phyloP scores from a whole-genome alignment of 108 stramenopile species.

The Seminavis robusta region DNA sequence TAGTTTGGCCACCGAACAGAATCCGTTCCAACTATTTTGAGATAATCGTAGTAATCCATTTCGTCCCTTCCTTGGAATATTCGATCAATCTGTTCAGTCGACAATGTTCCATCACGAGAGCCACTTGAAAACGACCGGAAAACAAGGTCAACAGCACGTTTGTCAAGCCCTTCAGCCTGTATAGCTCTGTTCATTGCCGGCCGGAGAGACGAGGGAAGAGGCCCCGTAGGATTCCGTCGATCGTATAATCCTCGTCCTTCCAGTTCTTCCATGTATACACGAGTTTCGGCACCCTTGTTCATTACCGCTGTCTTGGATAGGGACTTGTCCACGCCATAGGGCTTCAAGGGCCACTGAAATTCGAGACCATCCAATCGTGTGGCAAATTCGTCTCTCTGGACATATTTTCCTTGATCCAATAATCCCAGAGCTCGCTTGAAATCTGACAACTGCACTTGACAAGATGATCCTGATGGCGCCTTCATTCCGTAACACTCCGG shows the following conservation, averaged over 20 bases:
- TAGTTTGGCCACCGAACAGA: too few relatives aligned
- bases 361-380: background rate
- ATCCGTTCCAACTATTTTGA: too few relatives aligned
- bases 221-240: slow-evolving; percentile 32
- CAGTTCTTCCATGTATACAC: slow-evolving; percentile 33
- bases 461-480: slow-evolving; percentile 30
- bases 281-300: slow-evolving; percentile 45
- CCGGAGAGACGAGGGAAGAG: slow-evolving; percentile 30
- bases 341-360: slow-evolving; percentile 38
- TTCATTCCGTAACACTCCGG: slow-evolving; percentile 22
- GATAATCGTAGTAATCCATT: too few relatives aligned
- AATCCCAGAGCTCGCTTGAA: slow-evolving; percentile 2
- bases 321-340: slow-evolving; percentile 30
- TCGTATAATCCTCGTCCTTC: slow-evolving; percentile 29
- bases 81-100: background rate
- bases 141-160: background rate
- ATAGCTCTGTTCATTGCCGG: slow-evolving; percentile 19
- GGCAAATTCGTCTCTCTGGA: slow-evolving; percentile 14
- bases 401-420: background rate
- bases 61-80: too few relatives aligned
- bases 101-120: background rate
- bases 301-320: slow-evolving; percentile 25
- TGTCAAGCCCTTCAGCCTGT: slow-evolving; percentile 10
- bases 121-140: background rate
- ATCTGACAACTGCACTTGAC: slow-evolving; percentile 20